A percentile compares a stretch with the other conserved stretches of the same genome.
Evolutionary conservation across 2,329 filamentous ascomycete genomes (phyloP).

Genomic region (Cordyceps fumosorosea): DNA sequence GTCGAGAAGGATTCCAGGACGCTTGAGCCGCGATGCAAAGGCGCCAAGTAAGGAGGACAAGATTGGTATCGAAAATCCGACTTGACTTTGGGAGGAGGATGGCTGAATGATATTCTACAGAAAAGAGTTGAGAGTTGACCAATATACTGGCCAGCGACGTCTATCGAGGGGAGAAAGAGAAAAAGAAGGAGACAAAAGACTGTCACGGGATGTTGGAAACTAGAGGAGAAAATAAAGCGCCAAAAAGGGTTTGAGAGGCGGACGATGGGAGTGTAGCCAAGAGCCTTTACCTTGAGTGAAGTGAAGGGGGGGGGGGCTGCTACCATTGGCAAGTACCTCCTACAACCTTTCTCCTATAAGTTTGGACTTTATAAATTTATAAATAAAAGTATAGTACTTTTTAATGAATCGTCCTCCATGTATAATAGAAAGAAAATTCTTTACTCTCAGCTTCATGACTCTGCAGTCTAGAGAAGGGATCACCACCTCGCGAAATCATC

Average conservation of each 20-base stretch:
- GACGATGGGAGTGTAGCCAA: not conserved
- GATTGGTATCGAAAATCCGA: not conserved
- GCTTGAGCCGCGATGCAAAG: not conserved
- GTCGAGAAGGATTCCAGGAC: not conserved
- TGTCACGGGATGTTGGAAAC: not conserved
- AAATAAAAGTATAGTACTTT: too few species aligned
- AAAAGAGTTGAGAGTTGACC: not conserved
- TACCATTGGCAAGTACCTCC: too few species aligned
- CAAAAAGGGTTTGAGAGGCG: not conserved
- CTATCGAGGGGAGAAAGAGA: not conserved
- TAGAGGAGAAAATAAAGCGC: slow-evolving; percentile 2
- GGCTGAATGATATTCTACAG: not conserved
- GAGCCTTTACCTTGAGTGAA: not conserved
- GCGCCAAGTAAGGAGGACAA: not conserved
- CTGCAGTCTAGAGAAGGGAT: too few species aligned
- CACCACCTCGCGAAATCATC: too few species aligned
- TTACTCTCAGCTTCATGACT: too few species aligned
- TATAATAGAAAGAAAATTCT: not conserved
- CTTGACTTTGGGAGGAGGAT: not conserved
- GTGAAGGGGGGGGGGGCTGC: not conserved
- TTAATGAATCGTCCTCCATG: too few species aligned
- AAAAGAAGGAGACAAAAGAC: not conserved
- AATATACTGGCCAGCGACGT: not conserved
- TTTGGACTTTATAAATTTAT: too few species aligned
- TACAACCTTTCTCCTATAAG: too few species aligned